Evolutionary conservation across 1,284 basidiomycete genomes (phyloP), one percentile per base, ranked within the genome.

Genomic region (Pseudozyma flocculosa): DNA sequence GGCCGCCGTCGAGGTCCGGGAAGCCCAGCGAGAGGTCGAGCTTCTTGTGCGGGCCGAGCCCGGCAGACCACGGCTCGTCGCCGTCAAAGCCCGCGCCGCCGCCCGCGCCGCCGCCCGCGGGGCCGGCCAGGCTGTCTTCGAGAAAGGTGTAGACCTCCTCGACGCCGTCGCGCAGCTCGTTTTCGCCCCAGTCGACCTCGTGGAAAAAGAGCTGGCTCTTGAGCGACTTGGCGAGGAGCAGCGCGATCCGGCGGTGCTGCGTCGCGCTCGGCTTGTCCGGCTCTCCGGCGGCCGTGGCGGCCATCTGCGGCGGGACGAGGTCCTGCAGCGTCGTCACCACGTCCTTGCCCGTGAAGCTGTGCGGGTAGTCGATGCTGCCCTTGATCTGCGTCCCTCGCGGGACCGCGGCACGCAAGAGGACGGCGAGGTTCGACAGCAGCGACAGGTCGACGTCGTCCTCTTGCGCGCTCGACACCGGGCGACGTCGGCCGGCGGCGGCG

Each of bases 121-220:
- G 38, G 17, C 58, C 65, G 24, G 57, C 58, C 9, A 70, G 50
- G 26, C 61, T 61, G 68, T 95, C 92, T 60, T 92, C 91, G 79
- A 92, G 82, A 81, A 98, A 96, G 84, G 90, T 92, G 80, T 92
- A 96, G 7, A 97, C 92, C 68, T 95, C 91, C 68, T 95, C 92
- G 2, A 92, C 88, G 4, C 90, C 88, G 73, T 96, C 94, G 54
- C 88, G 86, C 41, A 97, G 80, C 1, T 87, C 83, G 22, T 86
- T 85, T 51, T 87, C 86, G 30, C 90, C 91, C 90, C 92, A 95
- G 78, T 96, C 93, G 8, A 96, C 93, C 76, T 98, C 94, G 76
- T 94, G 91, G 77, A 97, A 92, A 83, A 92, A 95, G 8, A 96
- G 83, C 77, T 94, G 90, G 59, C 85, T 87, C 71, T 97, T 92